Conservation (phyloP, 306 rosid genomes). For the Hippophae tibetana region DNA sequence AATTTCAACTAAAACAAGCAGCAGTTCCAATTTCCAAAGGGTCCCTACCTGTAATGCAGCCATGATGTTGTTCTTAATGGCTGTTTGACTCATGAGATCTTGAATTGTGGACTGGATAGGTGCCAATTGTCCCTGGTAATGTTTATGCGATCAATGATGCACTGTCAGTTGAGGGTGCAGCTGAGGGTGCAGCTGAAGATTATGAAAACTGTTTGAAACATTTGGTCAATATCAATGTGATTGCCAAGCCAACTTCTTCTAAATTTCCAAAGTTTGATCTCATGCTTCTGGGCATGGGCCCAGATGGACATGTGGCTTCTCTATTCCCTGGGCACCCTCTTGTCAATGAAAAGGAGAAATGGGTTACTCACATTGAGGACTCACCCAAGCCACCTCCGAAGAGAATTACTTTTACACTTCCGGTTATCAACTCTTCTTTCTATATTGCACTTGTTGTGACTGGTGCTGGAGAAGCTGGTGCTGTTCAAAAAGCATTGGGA, state of each 20-base stretch:
- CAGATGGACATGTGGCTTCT: slow-evolving; percentile 96
- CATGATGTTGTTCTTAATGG: not conserved
- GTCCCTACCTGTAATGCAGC: not conserved
- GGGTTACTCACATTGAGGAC: slow-evolving; percentile 76
- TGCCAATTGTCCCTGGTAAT: slow-evolving; percentile 52
- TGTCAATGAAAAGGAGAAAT: slow-evolving; percentile 53
- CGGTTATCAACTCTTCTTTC: slow-evolving; percentile 74
- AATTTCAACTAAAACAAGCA: no score
- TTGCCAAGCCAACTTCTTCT: slow-evolving; percentile 35
- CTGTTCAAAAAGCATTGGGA: slow-evolving; percentile 52
- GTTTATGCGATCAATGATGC: slow-evolving; percentile 74
- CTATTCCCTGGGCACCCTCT: slow-evolving; percentile 92
- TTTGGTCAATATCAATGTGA: slow-evolving; percentile 40
- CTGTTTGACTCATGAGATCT: not conserved
- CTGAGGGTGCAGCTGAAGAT: slow-evolving; percentile 74
- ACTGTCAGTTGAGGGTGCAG: slow-evolving; percentile 65
- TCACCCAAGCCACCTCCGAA: slow-evolving; percentile 95
- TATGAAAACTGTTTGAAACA: slow-evolving; percentile 62
- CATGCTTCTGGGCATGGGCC: slow-evolving; percentile 95
- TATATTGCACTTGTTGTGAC: slow-evolving; percentile 60
- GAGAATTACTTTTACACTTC: slow-evolving; percentile 81
- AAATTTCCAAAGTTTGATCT: slow-evolving; percentile 92
- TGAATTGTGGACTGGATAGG: slow-evolving; percentile 31
- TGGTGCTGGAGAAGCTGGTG: slow-evolving; percentile 60
- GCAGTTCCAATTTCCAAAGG: not conserved